Evolutionary conservation across 257 asterid genomes (phyloP), one percentile per base, ranked within the genome.

Genomic region (Nicotiana undulata): DNA sequence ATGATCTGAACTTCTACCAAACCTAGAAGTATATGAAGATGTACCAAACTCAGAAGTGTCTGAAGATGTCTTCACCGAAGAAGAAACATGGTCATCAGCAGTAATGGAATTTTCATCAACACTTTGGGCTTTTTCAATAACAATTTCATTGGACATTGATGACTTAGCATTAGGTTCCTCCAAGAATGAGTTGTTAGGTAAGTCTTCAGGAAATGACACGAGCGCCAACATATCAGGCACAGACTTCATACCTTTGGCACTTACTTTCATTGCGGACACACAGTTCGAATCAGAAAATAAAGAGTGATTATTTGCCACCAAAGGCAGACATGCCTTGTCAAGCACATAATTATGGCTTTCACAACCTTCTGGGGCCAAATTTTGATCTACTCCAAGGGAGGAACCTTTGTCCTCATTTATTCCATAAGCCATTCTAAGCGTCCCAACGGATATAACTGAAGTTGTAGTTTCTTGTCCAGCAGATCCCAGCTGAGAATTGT

Each of bases 161-260:
- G 72, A 80, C 76, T 59, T 67, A 12, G 56, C 34, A 65, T 77
- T 84, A 29, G 61, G 22, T 37, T 61, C 52, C 66, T 55, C 83
- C 18, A 81, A 85, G 79, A 82, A 85, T 22, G 87, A 76, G 61
- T 82, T 55, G 79, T 87, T 79, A 40, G 82, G 84, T 66, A 89
- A 77, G 64, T 87, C 88, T 81, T 88, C 92, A 46, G 93, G 86
- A 80, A 92, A 89, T 79, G 88, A 84, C 75, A 79, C 76, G 76
- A 86, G 85, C 46, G 86, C 80, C 63, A 67, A 85, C 61, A 79
- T 80, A 76, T 87, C 88, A 63, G 85, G 80, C 81, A 74, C 85
- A 72, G 89, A 82, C 79, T 82, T 85, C 70, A 82, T 65, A 34
- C 80, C 80, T 84, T 75, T 90, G 84, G 83, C 86, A 31, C 83